phyloP scores from a whole-genome alignment of 108 stramenopile genomes.

The Cyclostephanos invisitatus region DNA sequence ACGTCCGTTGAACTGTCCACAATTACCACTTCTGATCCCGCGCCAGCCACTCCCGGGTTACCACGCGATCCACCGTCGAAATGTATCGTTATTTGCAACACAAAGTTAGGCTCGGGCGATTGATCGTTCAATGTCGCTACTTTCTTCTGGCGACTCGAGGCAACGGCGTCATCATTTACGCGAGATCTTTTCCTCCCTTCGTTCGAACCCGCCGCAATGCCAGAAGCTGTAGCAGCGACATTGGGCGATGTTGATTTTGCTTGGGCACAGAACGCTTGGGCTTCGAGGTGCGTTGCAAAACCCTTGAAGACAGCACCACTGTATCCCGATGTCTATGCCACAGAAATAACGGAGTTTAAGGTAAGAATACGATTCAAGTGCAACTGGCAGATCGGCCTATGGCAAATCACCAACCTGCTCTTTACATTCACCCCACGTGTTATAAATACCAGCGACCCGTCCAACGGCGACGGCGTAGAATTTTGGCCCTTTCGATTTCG shows the following conservation, averaged over 20 bases:
- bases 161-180: neutral
- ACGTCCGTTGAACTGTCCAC: neutral
- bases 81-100: conserved; percentile 41
- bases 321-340: conserved; percentile 58
- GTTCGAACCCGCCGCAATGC: neutral
- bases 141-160: conserved; percentile 1
- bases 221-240: conserved; percentile 1
- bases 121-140: conserved; percentile 1
- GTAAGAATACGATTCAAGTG: neutral
- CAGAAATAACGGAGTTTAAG: neutral
- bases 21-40: conserved; percentile 58
- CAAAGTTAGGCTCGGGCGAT: conserved; percentile 1
- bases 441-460: conserved; percentile 63
- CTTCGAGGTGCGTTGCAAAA: conserved; percentile 58
- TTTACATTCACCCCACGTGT: conserved; percentile 75
- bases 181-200: conserved; percentile 12
- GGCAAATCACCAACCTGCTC: conserved; percentile 51
- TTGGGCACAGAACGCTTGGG: conserved; percentile 48
- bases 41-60: conserved; percentile 84
- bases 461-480: conserved; percentile 82
- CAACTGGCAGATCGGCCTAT: too few relatives aligned
- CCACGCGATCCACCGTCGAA: conserved; percentile 88
- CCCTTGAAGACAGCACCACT: conserved; percentile 64
- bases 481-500: conserved; percentile 51
- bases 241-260: conserved; percentile 8